phyloP scores from a whole-genome alignment of 148 eudicot species.

The Pouteria glomerata region DNA sequence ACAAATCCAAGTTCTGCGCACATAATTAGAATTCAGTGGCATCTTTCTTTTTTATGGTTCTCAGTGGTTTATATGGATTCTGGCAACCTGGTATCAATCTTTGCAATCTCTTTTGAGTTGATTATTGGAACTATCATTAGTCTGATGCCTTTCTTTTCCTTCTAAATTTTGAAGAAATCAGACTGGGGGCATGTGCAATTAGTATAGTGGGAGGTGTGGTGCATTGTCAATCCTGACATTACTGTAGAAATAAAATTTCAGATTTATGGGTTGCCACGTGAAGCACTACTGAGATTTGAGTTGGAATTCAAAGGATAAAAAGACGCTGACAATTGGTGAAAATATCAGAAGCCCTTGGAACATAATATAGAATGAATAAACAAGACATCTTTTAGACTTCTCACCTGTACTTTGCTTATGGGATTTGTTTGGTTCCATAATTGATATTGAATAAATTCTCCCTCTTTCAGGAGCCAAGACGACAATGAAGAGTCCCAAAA shows the following conservation, averaged over 20 bases:
- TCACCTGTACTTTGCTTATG: neutral
- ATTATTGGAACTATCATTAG: too few species aligned
- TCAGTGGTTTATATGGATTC: neutral
- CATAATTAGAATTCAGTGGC: too few species aligned
- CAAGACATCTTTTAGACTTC: neutral
- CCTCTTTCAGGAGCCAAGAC: constrained; percentile 46
- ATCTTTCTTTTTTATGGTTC: neutral
- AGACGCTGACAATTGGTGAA: neutral
- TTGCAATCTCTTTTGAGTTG: too few species aligned
- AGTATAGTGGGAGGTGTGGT: neutral
- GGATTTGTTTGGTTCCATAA: neutral
- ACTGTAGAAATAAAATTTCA: neutral
- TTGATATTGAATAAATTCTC: neutral
- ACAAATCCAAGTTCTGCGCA: too few species aligned
- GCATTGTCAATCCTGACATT: neutral
- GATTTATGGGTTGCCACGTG: neutral
- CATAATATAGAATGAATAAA: neutral
- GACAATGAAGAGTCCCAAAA: constrained; percentile 46
- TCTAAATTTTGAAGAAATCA: neutral
- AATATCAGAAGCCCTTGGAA: neutral
- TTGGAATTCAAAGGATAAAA: neutral
- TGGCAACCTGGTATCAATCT: too few species aligned
- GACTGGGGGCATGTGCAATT: neutral
- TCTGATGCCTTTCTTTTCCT: neutral
- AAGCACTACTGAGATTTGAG: neutral